Conservation (phyloP, 75 land plant genomes). For the Chamaecyparis obtusa region DNA sequence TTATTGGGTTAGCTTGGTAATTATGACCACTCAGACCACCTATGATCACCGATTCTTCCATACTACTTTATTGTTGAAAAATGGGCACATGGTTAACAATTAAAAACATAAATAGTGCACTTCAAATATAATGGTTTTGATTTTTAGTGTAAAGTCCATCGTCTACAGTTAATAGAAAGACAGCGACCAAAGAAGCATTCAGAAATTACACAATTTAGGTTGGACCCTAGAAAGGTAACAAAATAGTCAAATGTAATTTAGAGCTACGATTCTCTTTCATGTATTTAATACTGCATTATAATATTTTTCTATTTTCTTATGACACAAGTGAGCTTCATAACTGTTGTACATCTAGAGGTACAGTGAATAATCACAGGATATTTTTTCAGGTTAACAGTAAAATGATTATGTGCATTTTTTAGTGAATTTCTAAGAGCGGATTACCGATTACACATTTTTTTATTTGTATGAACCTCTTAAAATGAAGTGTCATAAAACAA, state of each 20-base stretch:
- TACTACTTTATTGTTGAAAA: background rate
- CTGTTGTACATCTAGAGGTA: background rate
- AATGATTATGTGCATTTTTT: background rate
- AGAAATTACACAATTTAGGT: background rate
- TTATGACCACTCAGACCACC: background rate
- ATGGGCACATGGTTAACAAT: background rate
- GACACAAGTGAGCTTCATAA: background rate
- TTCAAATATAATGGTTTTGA: background rate
- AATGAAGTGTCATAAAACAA: background rate
- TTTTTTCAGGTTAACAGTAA: background rate
- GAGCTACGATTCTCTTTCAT: background rate
- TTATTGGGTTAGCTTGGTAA: background rate
- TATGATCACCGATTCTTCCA: background rate
- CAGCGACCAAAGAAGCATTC: background rate
- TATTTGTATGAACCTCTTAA: background rate
- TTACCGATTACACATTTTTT: background rate
- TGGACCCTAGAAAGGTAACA: background rate
- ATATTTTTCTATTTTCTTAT: background rate
- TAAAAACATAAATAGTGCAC: background rate
- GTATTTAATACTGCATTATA: background rate
- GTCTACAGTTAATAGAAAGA: background rate
- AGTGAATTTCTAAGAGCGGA: background rate
- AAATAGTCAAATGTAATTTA: background rate
- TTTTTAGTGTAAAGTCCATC: background rate
- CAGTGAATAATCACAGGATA: background rate